Percentiles rank a stretch among this genome's conserved stretches.
Evolutionary conservation across 495 filamentous ascomycete genomes (phyloP).

Genomic region (Podospora appendiculata): DNA sequence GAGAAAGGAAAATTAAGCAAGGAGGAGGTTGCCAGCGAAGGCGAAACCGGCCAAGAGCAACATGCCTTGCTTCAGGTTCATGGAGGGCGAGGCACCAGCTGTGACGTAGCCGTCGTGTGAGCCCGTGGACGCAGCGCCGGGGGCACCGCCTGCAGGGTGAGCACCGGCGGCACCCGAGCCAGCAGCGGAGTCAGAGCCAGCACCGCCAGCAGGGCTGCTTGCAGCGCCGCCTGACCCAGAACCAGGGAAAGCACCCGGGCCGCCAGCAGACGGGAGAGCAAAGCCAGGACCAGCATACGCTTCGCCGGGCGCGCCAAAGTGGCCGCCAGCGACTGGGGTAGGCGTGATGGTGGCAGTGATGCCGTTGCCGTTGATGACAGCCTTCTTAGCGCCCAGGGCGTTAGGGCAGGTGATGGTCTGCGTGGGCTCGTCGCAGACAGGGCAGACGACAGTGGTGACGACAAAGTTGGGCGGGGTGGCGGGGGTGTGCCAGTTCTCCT

Average conservation of each 20-base stretch:
- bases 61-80: conserved; percentile 13
- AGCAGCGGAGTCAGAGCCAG: too few species aligned
- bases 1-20: not conserved
- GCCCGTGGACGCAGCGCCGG: not conserved
- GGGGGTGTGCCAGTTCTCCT: conserved; percentile 13
- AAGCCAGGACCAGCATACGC: not conserved
- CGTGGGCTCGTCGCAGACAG: conserved; percentile 17
- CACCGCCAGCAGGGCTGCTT: too few species aligned
- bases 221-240: too few species aligned
- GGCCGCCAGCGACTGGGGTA: not conserved
- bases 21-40: conserved; percentile 8
- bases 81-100: conserved; percentile 14
- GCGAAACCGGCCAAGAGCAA: conserved; percentile 15
- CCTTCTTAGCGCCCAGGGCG: conserved; percentile 19
- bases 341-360: conserved; percentile 25
- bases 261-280: too few species aligned
- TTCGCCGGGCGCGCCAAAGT: too few species aligned
- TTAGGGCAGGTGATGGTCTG: conserved; percentile 29
- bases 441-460: conserved; percentile 28
- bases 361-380: conserved; percentile 24
- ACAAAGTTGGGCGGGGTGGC: conserved; percentile 28
- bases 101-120: conserved; percentile 2
- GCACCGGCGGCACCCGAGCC: too few species aligned
- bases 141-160: not conserved
- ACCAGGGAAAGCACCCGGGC: too few species aligned